These are phyloP conservation scores for Nigrograna mackinnonii DNA, from an alignment of 2,329 filamentous ascomycete genomes.

Conservation along the genomic window DNA sequence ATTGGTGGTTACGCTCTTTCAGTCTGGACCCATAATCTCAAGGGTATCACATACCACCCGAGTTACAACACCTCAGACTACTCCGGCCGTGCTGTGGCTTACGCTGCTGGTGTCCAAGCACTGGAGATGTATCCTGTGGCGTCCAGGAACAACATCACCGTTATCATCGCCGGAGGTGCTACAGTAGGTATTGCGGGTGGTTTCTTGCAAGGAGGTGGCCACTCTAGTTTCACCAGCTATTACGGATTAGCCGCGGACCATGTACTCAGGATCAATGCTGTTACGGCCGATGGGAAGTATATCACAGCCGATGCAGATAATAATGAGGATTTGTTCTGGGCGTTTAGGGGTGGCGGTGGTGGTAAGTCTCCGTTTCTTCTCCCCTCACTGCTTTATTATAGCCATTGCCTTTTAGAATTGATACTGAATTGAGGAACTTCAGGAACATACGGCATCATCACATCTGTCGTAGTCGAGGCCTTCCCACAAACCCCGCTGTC, in stretches of 20 bases:
- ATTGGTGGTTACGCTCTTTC: conserved; percentile 19
- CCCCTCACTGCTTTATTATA: too few species aligned
- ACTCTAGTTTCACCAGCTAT: conserved; percentile 53
- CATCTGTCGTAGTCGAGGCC: conserved; percentile 40
- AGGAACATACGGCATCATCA: conserved; percentile 31
- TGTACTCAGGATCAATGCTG: conserved; percentile 19
- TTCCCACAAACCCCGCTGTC: conserved; percentile 16
- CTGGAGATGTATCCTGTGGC: conserved; percentile 53
- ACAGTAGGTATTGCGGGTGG: conserved; percentile 53
- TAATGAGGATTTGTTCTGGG: conserved; percentile 28
- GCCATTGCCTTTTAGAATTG: too few species aligned
- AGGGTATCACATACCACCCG: conserved; percentile 16
- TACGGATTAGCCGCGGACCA: conserved; percentile 37
- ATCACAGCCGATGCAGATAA: conserved; percentile 16
- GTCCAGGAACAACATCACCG: conserved; percentile 45
- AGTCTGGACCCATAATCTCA: conserved; percentile 26
- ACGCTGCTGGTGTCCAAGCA: conserved; percentile 56
- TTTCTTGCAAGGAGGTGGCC: conserved; percentile 51
- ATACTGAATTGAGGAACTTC: neutral
- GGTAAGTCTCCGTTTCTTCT: conserved; percentile 16
- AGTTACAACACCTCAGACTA: conserved; percentile 17
- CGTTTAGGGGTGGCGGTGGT: conserved; percentile 28
- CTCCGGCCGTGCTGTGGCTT: conserved; percentile 46
- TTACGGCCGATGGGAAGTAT: conserved; percentile 22
- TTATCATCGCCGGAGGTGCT: conserved; percentile 57